Base-by-base conservation (phyloP, 352 stramenopile genomes). In the Globisporangium sylvaticum region DNA sequence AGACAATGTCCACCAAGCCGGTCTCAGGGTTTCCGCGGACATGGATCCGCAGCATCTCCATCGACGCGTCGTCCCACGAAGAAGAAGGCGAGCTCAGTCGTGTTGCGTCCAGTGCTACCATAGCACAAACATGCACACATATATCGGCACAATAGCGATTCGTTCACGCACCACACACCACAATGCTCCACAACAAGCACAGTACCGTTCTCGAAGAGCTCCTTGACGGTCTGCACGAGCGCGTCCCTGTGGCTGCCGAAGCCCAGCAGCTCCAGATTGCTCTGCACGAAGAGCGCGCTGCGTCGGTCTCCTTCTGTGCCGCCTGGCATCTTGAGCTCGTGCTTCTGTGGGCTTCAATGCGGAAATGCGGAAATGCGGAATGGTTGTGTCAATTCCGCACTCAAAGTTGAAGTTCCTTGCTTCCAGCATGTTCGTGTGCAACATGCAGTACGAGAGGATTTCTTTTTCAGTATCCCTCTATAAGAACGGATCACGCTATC, bases 151-250 rank as follows among this genome's bases (percentile, higher is more conserved):
- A 27, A 22, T 20, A 46, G 56, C 15, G 4, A 56, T 32, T 20
- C 22, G 25, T 31, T 29, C 12, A 15, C 24, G 22, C 5, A 27
- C 27, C 24, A 12, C 1, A 1, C 2, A 8, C 18, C 54, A 44
- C 15, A 44, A 24, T 14, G 3, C 1, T 25, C 27, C 12, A 18
- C 24, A 46, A 37, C 12, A 42, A 24, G 12, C 15, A 42, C 39
- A 50, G 20, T 10, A 92, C 86, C 83, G 65, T 94, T 94, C 66
- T 94, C 87, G 27, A 93, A 91, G 55, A 94, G 75, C 69, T 94
- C 87, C 63, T 93, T 93, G 10, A 89, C 80, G 10, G 80, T 76
- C 68, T 94, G 87, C 15, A 93, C 77, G 9, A 94, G 69, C 55
- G 84, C 87, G 34, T 89, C 78, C 29, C 70, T 72, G 52, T 70